A percentile compares a stretch with the other conserved stretches of the same genome.
These are phyloP conservation scores for Odontarrhena argentea DNA, from an alignment of 345 rosid species.

Conservation along the genomic window DNA sequence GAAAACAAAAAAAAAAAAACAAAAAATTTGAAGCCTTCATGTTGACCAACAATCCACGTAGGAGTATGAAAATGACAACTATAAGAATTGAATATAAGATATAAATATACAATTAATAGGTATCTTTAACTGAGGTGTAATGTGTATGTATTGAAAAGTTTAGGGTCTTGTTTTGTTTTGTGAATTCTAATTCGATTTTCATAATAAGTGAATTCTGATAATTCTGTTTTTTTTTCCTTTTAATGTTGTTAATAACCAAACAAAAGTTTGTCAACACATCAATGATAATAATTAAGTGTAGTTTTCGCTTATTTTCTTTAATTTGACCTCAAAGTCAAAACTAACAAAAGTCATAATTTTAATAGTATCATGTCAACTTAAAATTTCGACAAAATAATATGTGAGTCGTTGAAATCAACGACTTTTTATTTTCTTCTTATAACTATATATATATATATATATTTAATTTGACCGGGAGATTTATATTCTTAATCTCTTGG, in stretches of 20 bases:
- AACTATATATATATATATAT: too few relatives aligned
- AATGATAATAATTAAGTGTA: background rate
- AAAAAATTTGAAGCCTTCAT: slow-evolving; percentile 28
- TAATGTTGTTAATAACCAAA: too few relatives aligned
- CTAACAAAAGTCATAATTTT: background rate
- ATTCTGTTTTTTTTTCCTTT: too few relatives aligned
- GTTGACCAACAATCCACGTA: slow-evolving; percentile 29
- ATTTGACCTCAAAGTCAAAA: slow-evolving; percentile 20
- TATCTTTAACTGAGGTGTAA: too few relatives aligned
- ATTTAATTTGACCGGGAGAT: too few relatives aligned
- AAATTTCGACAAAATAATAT: slow-evolving; percentile 2
- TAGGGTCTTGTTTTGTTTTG: too few relatives aligned
- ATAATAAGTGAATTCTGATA: too few relatives aligned
- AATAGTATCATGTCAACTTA: slow-evolving; percentile 5
- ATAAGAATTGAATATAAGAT: too few relatives aligned
- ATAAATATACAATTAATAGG: too few relatives aligned
- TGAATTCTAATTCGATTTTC: too few relatives aligned
- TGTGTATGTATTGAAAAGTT: too few relatives aligned
- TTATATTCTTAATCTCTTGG: too few relatives aligned
- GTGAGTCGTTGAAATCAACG: slow-evolving; percentile 15
- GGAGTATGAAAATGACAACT: background rate
- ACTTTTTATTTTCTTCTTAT: background rate
- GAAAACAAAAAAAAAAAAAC: background rate
- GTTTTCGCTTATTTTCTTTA: background rate
- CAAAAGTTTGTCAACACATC: background rate